phyloP scores from a whole-genome alignment of 176 grass and related monocot genomes.

The Aegilops tauschii region DNA sequence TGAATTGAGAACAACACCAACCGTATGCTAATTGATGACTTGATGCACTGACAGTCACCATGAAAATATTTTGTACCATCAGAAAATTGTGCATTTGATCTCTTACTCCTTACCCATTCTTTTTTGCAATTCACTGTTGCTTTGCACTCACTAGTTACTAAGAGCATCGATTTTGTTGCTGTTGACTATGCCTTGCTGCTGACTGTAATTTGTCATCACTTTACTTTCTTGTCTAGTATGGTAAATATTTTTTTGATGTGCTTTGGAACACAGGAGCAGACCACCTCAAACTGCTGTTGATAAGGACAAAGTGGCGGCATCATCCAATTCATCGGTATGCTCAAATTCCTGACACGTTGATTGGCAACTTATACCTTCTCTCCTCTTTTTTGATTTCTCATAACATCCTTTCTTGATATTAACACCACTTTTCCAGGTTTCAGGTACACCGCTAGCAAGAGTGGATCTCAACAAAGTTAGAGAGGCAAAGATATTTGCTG shows the following conservation, averaged over 20 bases:
- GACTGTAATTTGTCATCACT: background rate
- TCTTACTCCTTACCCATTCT: background rate
- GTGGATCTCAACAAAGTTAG: conserved; percentile 61
- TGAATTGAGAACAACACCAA: conserved; percentile 2
- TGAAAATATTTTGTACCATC: background rate
- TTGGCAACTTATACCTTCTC: background rate
- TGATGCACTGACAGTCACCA: background rate
- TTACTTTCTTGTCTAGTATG: background rate
- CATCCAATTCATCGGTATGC: conserved; percentile 31
- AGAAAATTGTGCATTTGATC: background rate
- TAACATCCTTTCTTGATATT: conserved; percentile 24
- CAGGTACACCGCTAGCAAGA: conserved; percentile 21
- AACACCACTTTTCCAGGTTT: conserved; percentile 41
- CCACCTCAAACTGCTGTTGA: conserved; percentile 30
- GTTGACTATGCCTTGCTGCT: background rate
- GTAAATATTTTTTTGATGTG: background rate
- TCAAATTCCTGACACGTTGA: conserved; percentile 1
- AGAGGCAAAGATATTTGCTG: conserved; percentile 68
- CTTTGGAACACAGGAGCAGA: conserved; percentile 37
- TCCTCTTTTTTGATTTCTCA: conserved; percentile 13
- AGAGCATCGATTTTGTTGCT: background rate
- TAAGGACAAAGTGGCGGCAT: conserved; percentile 42
- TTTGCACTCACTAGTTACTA: background rate
- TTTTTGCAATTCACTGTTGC: background rate
- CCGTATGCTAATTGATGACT: conserved; percentile 1